Evolutionary conservation across 495 filamentous ascomycete species (phyloP).

Genomic region (Chlorociboria aeruginascens): DNA sequence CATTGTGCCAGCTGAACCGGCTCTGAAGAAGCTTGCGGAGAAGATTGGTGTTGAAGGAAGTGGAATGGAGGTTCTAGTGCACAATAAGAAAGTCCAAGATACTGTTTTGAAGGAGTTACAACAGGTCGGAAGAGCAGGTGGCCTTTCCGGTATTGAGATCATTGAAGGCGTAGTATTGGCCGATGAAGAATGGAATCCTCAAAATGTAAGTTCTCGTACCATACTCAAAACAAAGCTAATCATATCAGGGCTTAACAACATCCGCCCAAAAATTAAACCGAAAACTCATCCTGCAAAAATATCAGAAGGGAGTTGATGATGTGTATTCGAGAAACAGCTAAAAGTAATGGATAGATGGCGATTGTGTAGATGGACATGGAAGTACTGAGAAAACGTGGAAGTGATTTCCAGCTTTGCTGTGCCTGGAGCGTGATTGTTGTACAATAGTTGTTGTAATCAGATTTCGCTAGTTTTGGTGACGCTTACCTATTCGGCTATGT

Average conservation of each 20-base stretch:
- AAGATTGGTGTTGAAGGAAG: constrained; percentile 60
- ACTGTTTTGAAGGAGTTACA: constrained; percentile 79
- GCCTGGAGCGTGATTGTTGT: too few relatives aligned
- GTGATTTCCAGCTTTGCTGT: too few relatives aligned
- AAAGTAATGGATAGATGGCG: not conserved
- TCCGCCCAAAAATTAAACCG: constrained; percentile 72
- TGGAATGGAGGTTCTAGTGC: constrained; percentile 64
- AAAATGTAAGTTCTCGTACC: constrained; percentile 59
- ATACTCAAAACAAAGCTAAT: constrained; percentile 8
- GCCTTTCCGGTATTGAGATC: constrained; percentile 77
- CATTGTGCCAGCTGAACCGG: constrained; percentile 79
- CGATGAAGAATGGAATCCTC: constrained; percentile 95
- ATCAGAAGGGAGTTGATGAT: constrained; percentile 49
- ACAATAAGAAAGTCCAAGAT: constrained; percentile 68
- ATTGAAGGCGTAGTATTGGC: constrained; percentile 85
- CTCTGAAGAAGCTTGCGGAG: constrained; percentile 71
- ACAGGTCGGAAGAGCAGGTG: constrained; percentile 57
- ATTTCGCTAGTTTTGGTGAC: too few relatives aligned
- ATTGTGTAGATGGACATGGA: too few relatives aligned
- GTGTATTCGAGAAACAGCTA: constrained; percentile 32
- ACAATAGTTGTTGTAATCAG: too few relatives aligned
- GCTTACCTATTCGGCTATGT: too few relatives aligned
- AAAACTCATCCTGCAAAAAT: constrained; percentile 51
- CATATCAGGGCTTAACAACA: constrained; percentile 48
- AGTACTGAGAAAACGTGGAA: too few relatives aligned